Evolutionary conservation across 116 monocot species (phyloP), one percentile per base, ranked within the genome.

Genomic region (Trichopus zeylanicus): DNA sequence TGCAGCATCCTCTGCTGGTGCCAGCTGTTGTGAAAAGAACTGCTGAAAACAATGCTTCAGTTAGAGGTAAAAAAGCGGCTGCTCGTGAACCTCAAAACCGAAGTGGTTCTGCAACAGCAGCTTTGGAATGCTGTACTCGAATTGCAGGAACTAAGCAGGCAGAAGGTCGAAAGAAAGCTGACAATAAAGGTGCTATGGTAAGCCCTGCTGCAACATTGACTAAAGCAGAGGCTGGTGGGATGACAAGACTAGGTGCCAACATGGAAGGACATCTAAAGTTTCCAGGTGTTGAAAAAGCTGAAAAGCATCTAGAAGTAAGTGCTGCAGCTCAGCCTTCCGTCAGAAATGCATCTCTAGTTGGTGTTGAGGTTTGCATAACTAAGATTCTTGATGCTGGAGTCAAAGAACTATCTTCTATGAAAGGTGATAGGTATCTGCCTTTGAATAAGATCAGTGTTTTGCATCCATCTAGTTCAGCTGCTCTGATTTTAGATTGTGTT

Each of bases 51-150:
- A 91, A 78, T 66, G 52, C 68, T 34, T 78, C 92, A n/a, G 75
- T 82, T 26, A 84, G 70, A 29, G 83, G 84, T 22, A 87, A 81
- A 64, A 92, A 84, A 29, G 87, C 81, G 28, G 78, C 80, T 72
- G 82, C 87, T 62, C 79, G 86, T 67, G 86, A 80, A 73, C 64
- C 81, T 55, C 78, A 68, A 37, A 74, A 55, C 22, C 65, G 69
- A 52, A 68, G 71, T 32, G 67, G 30, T 73, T 49, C 70, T 33
- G 60, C 58, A 25, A 78, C 75, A 20, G 75, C 78, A 54, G 73
- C 67, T 46, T 65, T 59, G 64, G 75, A 73, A 67, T 52, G 73
- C 7, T 70, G 68, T 67, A 70, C 72, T 65, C 62, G 74, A 31
- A 64, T 72, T 65, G 63, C 78, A 39, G 81, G 57, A 56, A 27